These are phyloP conservation scores for Rhizophora apiculata DNA, from an alignment of 345 rosid genomes.

Conservation along the genomic window DNA sequence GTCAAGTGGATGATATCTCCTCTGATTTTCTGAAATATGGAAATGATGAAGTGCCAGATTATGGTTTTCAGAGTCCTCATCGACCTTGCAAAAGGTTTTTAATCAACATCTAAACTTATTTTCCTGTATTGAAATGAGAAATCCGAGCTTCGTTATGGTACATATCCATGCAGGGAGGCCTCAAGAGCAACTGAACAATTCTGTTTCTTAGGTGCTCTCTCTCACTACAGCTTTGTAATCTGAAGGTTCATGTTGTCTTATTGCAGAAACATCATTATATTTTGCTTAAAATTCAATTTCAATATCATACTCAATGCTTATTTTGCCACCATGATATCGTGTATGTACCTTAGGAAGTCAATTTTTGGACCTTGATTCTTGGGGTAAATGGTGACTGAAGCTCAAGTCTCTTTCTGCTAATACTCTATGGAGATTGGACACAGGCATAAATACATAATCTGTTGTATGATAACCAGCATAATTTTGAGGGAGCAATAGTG, in stretches of 20 bases:
- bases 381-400: too few species aligned
- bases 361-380: too few species aligned
- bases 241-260: not conserved
- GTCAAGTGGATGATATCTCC: slow-evolving; percentile 27
- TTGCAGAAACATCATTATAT: not conserved
- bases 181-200: slow-evolving; percentile 35
- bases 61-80: slow-evolving; percentile 35
- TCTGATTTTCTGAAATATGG: slow-evolving; percentile 33
- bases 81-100: slow-evolving; percentile 49
- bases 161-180: slow-evolving; percentile 40
- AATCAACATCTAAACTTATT: slow-evolving; percentile 10
- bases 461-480: too few species aligned
- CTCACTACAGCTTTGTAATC: not conserved
- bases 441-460: too few species aligned
- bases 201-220: slow-evolving; percentile 45
- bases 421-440: too few species aligned
- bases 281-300: not conserved
- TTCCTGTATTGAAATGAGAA: slow-evolving; percentile 14
- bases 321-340: not conserved
- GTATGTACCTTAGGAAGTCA: too few species aligned
- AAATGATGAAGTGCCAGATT: slow-evolving; percentile 28
- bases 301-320: not conserved
- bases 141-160: slow-evolving; percentile 17
- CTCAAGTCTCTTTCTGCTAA: too few species aligned
- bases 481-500: too few species aligned